These are phyloP conservation scores for Trametes elegans DNA, from an alignment of 768 basidiomycete genomes.

Conservation along the genomic window DNA sequence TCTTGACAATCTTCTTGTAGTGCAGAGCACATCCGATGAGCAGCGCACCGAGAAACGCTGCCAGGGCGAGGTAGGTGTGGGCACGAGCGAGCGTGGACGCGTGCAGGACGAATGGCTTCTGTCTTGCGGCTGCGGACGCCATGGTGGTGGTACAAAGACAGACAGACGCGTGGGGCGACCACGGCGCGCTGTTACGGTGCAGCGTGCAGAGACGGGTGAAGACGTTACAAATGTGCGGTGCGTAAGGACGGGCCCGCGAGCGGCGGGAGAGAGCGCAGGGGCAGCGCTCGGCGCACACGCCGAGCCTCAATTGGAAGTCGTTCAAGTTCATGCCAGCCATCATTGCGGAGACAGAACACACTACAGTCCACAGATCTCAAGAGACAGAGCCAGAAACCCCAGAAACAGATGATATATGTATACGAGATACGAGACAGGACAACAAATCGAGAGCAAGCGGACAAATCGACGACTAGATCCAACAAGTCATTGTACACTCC, in stretches of 20 bases:
- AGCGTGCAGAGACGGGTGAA: too few species aligned
- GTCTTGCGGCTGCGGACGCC: conserved; percentile 2
- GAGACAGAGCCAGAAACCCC: background rate
- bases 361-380: background rate
- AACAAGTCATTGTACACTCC: background rate
- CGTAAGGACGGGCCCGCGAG: too few species aligned
- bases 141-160: background rate
- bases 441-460: conserved; percentile 19
- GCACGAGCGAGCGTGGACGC: conserved; percentile 45
- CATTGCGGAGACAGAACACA: too few species aligned
- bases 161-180: background rate
- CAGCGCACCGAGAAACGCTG: conserved; percentile 67
- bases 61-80: conserved; percentile 64
- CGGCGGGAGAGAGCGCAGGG: too few species aligned
- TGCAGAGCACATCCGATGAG: conserved; percentile 65
- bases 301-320: too few species aligned
- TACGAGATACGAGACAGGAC: background rate
- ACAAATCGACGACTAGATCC: conserved; percentile 11
- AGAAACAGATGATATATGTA: background rate
- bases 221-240: too few species aligned
- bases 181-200: too few species aligned
- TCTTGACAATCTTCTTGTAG: conserved; percentile 84
- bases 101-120: conserved; percentile 10
- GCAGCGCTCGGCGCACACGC: too few species aligned
- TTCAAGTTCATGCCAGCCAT: too few species aligned